Evolutionary conservation across 2,329 filamentous ascomycete genomes (phyloP), one percentile per base, ranked within the genome.

Genomic region (Fusarium equiseti): DNA sequence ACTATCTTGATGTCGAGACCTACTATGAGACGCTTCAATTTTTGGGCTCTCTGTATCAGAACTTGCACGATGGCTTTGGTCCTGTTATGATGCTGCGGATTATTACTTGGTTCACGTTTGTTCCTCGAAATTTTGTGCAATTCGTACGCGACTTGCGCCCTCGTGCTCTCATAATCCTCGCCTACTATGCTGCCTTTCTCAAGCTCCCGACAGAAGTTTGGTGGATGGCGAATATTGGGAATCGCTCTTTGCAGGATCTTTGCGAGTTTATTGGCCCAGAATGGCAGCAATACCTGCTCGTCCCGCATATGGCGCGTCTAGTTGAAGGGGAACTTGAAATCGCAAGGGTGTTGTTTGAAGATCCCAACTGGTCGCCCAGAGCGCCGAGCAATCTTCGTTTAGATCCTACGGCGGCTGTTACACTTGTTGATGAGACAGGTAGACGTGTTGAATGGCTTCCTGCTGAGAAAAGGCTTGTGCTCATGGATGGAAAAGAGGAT

Each of bases 71-170:
- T 18, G 85, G 85, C 7, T 80, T 86, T 44, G 79, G 79, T 38
- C 78, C 82, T 20, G 76, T 84, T 27, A 79, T 88, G 71, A 77
- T 80, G 61, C 76, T 88, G 16, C 83, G 87, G 56, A 81, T 86
- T 73, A 82, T 86, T 64, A 87, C 85, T 12, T 87, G 84, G 79
- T 83, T 86, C 59, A 88, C 85, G 4, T 88, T 85, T 55, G 66
- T 87, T 22, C 83, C 85, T 8, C 73, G 74, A 1, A 66, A 67
- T 8, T 86, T 88, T 57, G 75, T 87, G 57, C 78, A 83, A 4
- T 77, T 87, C 9, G 81, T 81, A 2, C 79, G 81, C 16, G 68
- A 81, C 26, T 77, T 75, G 49, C 79, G 81, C 3, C 84, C 84
- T 1, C 82, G 84, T 29, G 82, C 86, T 4, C 78, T 89, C 0